phyloP scores from a whole-genome alignment of 176 grass and related monocot genomes.

The Paspalum vaginatum region DNA sequence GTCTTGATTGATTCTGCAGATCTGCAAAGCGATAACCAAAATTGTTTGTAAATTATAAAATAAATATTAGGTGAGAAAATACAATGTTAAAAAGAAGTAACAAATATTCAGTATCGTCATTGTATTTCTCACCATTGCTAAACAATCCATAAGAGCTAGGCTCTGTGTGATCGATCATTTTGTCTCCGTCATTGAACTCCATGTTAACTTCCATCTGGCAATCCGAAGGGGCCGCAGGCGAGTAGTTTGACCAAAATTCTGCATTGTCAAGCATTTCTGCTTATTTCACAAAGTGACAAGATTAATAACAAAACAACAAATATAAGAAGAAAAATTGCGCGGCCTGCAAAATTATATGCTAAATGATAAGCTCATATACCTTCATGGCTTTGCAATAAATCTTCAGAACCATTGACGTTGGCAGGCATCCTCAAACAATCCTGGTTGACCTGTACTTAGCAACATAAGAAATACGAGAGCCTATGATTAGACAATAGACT shows the following conservation, averaged over 20 bases:
- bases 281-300: conserved; percentile 12
- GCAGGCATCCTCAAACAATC: conserved; percentile 33
- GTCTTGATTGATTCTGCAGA: conserved; percentile 36
- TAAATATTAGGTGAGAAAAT: not conserved
- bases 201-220: conserved; percentile 42
- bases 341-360: conserved; percentile 5
- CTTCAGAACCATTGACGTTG: conserved; percentile 24
- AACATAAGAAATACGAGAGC: not conserved
- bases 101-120: not conserved
- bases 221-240: conserved; percentile 33
- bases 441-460: conserved; percentile 48
- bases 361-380: conserved; percentile 39
- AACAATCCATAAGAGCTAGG: conserved; percentile 12
- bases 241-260: conserved; percentile 45
- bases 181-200: conserved; percentile 35
- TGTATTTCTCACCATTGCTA: conserved; percentile 37
- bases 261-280: conserved; percentile 29
- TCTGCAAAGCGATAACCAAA: conserved; percentile 30
- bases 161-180: conserved; percentile 28
- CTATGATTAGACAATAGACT: conserved; percentile 8
- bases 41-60: not conserved
- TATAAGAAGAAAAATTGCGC: not conserved
- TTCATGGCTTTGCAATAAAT: conserved; percentile 45
- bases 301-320: conserved; percentile 19
- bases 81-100: not conserved